phyloP scores from a whole-genome alignment of 2,329 filamentous ascomycete genomes.

The Cryphonectria naterciae region DNA sequence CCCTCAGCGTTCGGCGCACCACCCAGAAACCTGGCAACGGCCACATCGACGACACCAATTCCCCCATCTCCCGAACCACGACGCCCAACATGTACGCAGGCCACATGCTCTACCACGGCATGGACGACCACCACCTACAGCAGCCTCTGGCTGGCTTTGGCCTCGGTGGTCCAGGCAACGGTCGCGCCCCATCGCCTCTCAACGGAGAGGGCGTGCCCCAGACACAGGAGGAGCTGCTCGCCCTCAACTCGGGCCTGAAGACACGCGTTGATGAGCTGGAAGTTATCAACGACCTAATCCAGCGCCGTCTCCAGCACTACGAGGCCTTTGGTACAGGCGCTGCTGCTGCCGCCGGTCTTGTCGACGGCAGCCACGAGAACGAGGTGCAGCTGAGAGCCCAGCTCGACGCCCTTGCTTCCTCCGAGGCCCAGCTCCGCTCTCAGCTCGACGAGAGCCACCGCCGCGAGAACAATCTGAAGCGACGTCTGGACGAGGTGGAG shows the following conservation, averaged over 20 bases:
- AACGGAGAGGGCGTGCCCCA: slow-evolving; percentile 71
- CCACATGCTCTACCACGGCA: slow-evolving; percentile 78
- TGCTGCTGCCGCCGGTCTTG: slow-evolving; percentile 36
- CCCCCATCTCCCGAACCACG: slow-evolving; percentile 77
- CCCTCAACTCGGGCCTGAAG: slow-evolving; percentile 84
- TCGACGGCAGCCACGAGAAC: slow-evolving; percentile 58
- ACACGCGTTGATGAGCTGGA: slow-evolving; percentile 95
- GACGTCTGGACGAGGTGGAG: slow-evolving; percentile 79
- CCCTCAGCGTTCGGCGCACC: slow-evolving; percentile 57
- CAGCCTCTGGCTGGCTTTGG: slow-evolving; percentile 55
- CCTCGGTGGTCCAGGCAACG: slow-evolving; percentile 52
- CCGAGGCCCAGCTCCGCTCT: slow-evolving; percentile 53
- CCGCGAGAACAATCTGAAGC: slow-evolving; percentile 80
- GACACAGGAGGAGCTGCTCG: slow-evolving; percentile 78
- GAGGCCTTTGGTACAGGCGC: slow-evolving; percentile 67
- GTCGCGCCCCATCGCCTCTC: slow-evolving; percentile 52
- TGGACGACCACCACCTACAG: slow-evolving; percentile 73
- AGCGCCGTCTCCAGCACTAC: slow-evolving; percentile 72
- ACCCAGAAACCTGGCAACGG: slow-evolving; percentile 75
- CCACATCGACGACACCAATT: slow-evolving; percentile 74
- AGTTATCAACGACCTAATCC: slow-evolving; percentile 86
- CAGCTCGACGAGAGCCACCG: slow-evolving; percentile 77
- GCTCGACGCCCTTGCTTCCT: slow-evolving; percentile 50
- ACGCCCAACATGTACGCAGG: slow-evolving; percentile 78
- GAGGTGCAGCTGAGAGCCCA: slow-evolving; percentile 62